Evolutionary conservation across 169 alveolate species (phyloP).

Genomic region (Besnoitia besnoiti): DNA sequence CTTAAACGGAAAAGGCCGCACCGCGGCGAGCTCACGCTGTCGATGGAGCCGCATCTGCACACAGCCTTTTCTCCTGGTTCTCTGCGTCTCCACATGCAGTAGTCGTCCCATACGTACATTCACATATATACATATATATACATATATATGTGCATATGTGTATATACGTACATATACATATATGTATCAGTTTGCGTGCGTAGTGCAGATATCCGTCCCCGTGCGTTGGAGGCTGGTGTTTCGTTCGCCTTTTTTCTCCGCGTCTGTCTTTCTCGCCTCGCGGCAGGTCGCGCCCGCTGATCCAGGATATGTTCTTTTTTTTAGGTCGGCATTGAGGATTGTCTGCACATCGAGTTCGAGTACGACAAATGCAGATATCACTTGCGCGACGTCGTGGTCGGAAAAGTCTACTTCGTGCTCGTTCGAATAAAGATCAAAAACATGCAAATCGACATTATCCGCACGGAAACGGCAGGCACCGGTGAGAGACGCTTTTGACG

Average conservation of each 20-base stretch:
- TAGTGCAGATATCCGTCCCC: neutral
- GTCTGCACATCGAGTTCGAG: slow-evolving; percentile 86
- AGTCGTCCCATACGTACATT: neutral
- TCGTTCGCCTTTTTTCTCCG: no score
- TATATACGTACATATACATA: neutral
- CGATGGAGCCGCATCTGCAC: no score
- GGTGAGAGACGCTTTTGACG: slow-evolving; percentile 12
- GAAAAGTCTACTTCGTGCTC: slow-evolving; percentile 96
- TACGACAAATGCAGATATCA: slow-evolving; percentile 94
- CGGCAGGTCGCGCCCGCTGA: no score
- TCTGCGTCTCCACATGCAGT: neutral
- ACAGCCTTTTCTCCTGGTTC: no score
- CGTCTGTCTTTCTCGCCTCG: no score
- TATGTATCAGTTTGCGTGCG: neutral
- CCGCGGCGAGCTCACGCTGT: no score
- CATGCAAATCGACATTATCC: slow-evolving; percentile 90
- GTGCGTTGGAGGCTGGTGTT: no score
- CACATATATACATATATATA: neutral
- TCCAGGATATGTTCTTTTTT: neutral
- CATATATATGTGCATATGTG: neutral
- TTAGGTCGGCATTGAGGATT: slow-evolving; percentile 98
- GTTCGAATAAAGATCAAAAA: slow-evolving; percentile 98
- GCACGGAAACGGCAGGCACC: slow-evolving; percentile 70
- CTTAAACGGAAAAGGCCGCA: no score
- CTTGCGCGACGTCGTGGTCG: slow-evolving; percentile 96